Percentiles rank a stretch among this genome's conserved stretches.
phyloP scores from a whole-genome alignment of 257 asterid genomes.

The Jacaranda mimosifolia region DNA sequence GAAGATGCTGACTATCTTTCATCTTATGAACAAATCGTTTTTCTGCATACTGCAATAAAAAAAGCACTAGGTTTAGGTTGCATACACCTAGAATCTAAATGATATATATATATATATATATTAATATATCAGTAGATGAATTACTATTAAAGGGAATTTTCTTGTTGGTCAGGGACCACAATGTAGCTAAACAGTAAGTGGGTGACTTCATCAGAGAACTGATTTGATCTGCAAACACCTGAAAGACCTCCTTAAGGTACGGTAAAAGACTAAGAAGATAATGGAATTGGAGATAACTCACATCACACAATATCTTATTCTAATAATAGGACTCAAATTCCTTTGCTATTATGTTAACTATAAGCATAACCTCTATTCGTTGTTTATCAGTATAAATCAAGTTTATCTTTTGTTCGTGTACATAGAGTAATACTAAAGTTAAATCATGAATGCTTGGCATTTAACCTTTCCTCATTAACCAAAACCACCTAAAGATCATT shows the following conservation, averaged over 20 bases:
- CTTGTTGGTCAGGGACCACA: not conserved
- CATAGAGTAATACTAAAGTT: not conserved
- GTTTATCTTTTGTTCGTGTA: not conserved
- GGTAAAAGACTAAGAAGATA: not conserved
- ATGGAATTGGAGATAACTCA: not conserved
- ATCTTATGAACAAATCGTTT: conserved; percentile 70
- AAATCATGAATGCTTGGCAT: not conserved
- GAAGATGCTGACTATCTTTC: conserved; percentile 56
- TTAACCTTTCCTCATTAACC: not conserved
- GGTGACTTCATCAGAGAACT: not conserved
- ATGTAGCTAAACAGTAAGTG: not conserved
- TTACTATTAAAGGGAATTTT: not conserved
- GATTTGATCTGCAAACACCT: not conserved
- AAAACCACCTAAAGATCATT: conserved; percentile 6
- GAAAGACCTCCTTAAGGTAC: conserved; percentile 7
- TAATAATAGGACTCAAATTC: not conserved
- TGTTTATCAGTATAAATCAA: not conserved
- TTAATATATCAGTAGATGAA: no score
- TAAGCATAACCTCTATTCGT: not conserved
- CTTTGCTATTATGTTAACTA: not conserved
- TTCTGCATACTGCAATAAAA: conserved; percentile 71
- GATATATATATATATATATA: not conserved
- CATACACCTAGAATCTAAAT: conserved; percentile 24
- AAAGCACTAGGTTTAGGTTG: conserved; percentile 35
- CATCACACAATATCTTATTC: not conserved